Conservation (phyloP, 208 protist genomes). For the Trypanosoma vivax region DNA sequence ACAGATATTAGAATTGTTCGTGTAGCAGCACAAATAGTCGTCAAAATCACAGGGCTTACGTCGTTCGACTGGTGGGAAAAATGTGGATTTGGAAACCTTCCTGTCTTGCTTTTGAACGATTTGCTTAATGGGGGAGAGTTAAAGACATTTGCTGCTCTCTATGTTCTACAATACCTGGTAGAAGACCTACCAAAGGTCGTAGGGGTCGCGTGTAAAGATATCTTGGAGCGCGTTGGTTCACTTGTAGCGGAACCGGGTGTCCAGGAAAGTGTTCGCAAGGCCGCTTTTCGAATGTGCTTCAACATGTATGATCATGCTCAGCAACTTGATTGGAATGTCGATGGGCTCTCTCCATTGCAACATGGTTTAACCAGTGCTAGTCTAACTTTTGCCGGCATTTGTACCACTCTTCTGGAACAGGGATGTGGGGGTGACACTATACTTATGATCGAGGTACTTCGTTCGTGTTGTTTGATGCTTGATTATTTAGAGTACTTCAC, state of each 20-base stretch:
- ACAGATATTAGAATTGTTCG: conserved; percentile 54
- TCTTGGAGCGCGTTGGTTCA: conserved; percentile 52
- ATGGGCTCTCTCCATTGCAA: conserved; percentile 66
- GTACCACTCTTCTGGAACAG: conserved; percentile 54
- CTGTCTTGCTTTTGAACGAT: conserved; percentile 55
- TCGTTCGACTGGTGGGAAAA: conserved; percentile 78
- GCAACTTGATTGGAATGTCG: conserved; percentile 81
- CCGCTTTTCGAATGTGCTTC: conserved; percentile 83
- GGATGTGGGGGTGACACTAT: conserved; percentile 41
- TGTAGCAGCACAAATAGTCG: conserved; percentile 76
- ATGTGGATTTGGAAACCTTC: conserved; percentile 49
- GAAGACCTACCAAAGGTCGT: conserved; percentile 80
- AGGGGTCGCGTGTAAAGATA: conserved; percentile 56
- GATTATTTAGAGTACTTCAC: conserved; percentile 83
- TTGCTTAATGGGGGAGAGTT: conserved; percentile 50
- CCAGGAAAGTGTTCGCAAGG: conserved; percentile 45
- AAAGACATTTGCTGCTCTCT: conserved; percentile 68
- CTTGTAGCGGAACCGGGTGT: conserved; percentile 24
- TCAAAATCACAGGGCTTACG: conserved; percentile 71
- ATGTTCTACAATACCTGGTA: conserved; percentile 83
- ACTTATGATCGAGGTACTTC: conserved; percentile 55
- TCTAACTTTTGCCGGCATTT: conserved; percentile 44
- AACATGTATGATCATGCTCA: conserved; percentile 80
- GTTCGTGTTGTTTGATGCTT: conserved; percentile 64
- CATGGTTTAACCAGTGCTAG: conserved; percentile 58